These are phyloP conservation scores for Jamesozyma lodderae DNA, from an alignment of 805 yeast species.

Conservation along the genomic window DNA sequence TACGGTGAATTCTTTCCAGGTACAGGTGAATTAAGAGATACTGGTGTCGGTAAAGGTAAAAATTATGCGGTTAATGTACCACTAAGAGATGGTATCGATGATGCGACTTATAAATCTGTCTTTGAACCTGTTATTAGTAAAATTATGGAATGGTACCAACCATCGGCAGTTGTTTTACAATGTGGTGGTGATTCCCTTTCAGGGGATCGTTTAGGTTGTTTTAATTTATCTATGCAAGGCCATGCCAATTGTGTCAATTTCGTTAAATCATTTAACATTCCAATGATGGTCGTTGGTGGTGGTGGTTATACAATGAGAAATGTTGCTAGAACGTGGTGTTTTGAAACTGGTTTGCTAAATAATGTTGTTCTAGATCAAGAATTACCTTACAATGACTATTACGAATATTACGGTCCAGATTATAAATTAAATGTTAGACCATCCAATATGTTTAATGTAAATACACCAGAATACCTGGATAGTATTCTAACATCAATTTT, in stretches of 20 bases:
- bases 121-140: constrained; percentile 85
- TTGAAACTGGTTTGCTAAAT: constrained; percentile 76
- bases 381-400: constrained; percentile 88
- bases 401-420: constrained; percentile 96
- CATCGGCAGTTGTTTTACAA: constrained; percentile 88
- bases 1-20: constrained; percentile 97
- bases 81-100: constrained; percentile 89
- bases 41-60: constrained; percentile 82
- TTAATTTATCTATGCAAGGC: constrained; percentile 82
- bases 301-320: constrained; percentile 97
- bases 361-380: constrained; percentile 59
- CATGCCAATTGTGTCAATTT: constrained; percentile 93
- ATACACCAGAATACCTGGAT: constrained; percentile 84
- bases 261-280: constrained; percentile 81
- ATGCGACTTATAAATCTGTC: constrained; percentile 65
- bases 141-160: constrained; percentile 84
- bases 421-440: constrained; percentile 91
- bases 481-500: constrained; percentile 71
- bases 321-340: constrained; percentile 91
- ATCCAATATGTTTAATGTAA: constrained; percentile 93
- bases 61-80: constrained; percentile 88
- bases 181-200: constrained; percentile 97
- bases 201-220: constrained; percentile 88
- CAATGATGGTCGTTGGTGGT: constrained; percentile 88
- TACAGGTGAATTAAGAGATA: constrained; percentile 86